Evolutionary conservation across 2,329 filamentous ascomycete genomes (phyloP).

Genomic region (Aspergillus brasiliensis): DNA sequence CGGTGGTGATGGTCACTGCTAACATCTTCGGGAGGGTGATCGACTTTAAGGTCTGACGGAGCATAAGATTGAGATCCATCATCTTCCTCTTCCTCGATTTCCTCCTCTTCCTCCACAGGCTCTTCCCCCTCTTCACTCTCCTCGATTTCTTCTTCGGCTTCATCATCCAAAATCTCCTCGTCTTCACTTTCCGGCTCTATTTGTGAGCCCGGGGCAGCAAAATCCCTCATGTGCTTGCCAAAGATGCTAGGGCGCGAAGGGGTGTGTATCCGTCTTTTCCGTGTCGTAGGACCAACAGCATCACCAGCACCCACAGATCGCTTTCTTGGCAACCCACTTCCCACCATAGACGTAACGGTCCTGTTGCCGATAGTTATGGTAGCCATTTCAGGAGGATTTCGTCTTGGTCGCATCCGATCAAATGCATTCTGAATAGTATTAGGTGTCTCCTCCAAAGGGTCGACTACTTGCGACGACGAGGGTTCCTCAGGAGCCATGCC

Average conservation of each 20-base stretch:
- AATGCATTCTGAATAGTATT: slow-evolving; percentile 62
- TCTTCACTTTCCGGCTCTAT: slow-evolving; percentile 27
- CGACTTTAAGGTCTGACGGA: slow-evolving; percentile 21
- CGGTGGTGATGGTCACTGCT: slow-evolving; percentile 1
- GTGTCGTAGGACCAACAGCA: slow-evolving; percentile 29
- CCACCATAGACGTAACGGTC: slow-evolving; percentile 67
- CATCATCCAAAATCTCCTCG: slow-evolving; percentile 29
- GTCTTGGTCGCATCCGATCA: slow-evolving; percentile 65
- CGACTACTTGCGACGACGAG: slow-evolving; percentile 14
- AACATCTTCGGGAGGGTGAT: slow-evolving; percentile 10
- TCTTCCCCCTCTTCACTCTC: slow-evolving; percentile 25
- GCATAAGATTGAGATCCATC: slow-evolving; percentile 11
- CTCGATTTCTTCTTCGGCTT: slow-evolving; percentile 27
- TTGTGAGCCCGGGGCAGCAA: slow-evolving; percentile 58
- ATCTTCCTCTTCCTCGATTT: slow-evolving; percentile 17
- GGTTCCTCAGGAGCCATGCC: slow-evolving; percentile 13
- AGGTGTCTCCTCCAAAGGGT: slow-evolving; percentile 33
- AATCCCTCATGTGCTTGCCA: slow-evolving; percentile 52
- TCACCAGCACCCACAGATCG: slow-evolving; percentile 32
- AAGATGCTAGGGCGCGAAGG: slow-evolving; percentile 44
- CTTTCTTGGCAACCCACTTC: slow-evolving; percentile 51
- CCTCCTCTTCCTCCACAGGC: slow-evolving; percentile 19
- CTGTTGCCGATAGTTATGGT: slow-evolving; percentile 74
- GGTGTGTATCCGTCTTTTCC: slow-evolving; percentile 44
- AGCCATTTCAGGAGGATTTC: slow-evolving; percentile 64